Base-by-base conservation (phyloP, 371 early-diverging fungal species). In the Mortierella sp. region DNA sequence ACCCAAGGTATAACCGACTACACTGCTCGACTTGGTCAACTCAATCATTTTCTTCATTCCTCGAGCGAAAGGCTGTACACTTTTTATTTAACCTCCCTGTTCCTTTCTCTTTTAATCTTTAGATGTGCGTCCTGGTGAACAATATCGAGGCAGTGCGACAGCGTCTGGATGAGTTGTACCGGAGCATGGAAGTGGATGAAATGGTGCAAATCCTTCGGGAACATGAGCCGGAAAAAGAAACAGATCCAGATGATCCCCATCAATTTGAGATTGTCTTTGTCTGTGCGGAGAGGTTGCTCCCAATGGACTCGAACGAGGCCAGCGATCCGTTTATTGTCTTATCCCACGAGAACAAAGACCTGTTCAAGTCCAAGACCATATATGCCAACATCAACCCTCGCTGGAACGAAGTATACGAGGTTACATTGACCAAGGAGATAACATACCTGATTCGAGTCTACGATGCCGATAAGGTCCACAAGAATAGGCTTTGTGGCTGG, bases 331-430 rank as follows among this genome's bases (percentile, higher is more conserved):
- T 90, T 62, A 89, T 93, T 54, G 84, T 93, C n/a, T 77, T 92
- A 37, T 81, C 82, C 8, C 85, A 87, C 47, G 85, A 85, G 17
- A 80, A 84, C 54, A 74, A 79, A 27, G 82, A 80, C 68, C 83
- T 87, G 47, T 90, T 79, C 54, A 83, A 81, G 57, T 89, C 87
- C 43, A 88, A 84, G 31, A 88, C 85, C 21, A 88, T 92, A 14
- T 85, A 83, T 54, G 92, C 92, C 45, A 83, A 91, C 0, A 64
- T 93, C 21, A 94, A 94, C 63, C 96, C 95, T 13, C 88, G 92
- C 7, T 96, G 97, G 97, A 95, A 97, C 70, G 94, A 97, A 78
- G 85, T 90, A 17, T 95, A 93, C 79, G 90, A 95, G 58, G 80
- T 94, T 2, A 84, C 85, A 57, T 80, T 93, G 78, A 84, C 45